Evolutionary conservation across 2,329 filamentous ascomycete genomes (phyloP).

Genomic region (Phoma sp.): DNA sequence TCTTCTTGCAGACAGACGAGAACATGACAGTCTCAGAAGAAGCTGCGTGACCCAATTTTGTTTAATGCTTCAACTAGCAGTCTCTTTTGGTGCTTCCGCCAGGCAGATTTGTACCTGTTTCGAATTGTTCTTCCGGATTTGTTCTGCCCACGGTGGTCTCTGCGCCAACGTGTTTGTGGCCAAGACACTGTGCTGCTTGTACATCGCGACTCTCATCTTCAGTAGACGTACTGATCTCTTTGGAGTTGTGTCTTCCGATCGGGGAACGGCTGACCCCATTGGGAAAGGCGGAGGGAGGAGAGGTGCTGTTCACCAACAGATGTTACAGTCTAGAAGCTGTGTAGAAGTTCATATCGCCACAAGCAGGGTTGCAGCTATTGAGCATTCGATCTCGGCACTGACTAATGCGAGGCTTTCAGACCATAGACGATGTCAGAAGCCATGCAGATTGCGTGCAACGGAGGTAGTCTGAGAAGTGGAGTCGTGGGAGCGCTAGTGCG

Average conservation of each 20-base stretch:
- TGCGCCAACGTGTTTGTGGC: slow-evolving; percentile 61
- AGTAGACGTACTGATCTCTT: slow-evolving; percentile 44
- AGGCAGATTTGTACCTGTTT: slow-evolving; percentile 63
- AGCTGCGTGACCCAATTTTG: neutral
- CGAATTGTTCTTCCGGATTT: slow-evolving; percentile 64
- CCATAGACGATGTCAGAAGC: neutral
- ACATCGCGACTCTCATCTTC: slow-evolving; percentile 10
- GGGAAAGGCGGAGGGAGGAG: too few relatives aligned
- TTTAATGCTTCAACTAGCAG: neutral
- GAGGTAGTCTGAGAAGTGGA: neutral
- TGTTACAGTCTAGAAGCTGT: too few relatives aligned
- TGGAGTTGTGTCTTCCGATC: neutral
- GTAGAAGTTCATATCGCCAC: too few relatives aligned
- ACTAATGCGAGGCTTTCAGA: too few relatives aligned
- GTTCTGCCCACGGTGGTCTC: slow-evolving; percentile 62
- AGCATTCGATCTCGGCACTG: too few relatives aligned
- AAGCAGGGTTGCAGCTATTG: too few relatives aligned
- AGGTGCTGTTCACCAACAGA: too few relatives aligned
- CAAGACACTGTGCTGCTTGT: slow-evolving; percentile 67
- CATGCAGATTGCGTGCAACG: neutral
- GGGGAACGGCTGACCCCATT: too few relatives aligned
- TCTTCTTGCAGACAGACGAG: too few relatives aligned
- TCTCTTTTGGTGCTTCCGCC: neutral
- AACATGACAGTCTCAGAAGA: too few relatives aligned
- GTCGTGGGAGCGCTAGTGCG: neutral